phyloP scores from a whole-genome alignment of 305 asterid species.

The Euphrasia arctica region DNA sequence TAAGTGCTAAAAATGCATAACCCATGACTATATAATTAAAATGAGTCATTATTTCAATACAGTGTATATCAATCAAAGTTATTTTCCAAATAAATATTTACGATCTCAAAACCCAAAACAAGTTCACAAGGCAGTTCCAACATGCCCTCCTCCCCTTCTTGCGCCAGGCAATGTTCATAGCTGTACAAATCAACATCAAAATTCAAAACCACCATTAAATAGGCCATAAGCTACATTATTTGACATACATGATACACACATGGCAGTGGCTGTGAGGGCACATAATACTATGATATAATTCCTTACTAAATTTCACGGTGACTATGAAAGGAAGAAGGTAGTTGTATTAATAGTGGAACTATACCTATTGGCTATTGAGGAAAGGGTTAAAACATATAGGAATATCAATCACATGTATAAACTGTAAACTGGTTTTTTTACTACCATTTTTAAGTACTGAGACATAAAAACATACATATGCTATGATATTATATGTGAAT shows the following conservation, averaged over 20 bases:
- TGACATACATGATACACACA: not conserved
- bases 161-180: slow-evolving; percentile 72
- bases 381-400: not conserved
- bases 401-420: slow-evolving; percentile 5
- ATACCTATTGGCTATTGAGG: slow-evolving; percentile 1
- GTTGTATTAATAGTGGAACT: slow-evolving; percentile 7
- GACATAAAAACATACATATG: not conserved
- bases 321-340: slow-evolving; percentile 2
- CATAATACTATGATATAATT: not conserved
- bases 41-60: not conserved
- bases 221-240: not conserved
- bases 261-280: not conserved
- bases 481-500: not conserved
- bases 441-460: not conserved
- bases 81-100: slow-evolving; percentile 25
- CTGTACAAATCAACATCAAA: slow-evolving; percentile 83
- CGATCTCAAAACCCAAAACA: slow-evolving; percentile 48
- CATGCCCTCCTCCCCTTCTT: slow-evolving; percentile 73
- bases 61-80: slow-evolving; percentile 31
- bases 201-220: slow-evolving; percentile 46
- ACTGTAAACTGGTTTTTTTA: not conserved
- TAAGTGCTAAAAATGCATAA: slow-evolving; percentile 24
- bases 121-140: slow-evolving; percentile 42
- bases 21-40: not conserved
- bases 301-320: not conserved